Percentiles rank a stretch among this genome's conserved stretches.
These are phyloP conservation scores for Triglochin maritima DNA, from an alignment of 106 monocot species.

Conservation along the genomic window DNA sequence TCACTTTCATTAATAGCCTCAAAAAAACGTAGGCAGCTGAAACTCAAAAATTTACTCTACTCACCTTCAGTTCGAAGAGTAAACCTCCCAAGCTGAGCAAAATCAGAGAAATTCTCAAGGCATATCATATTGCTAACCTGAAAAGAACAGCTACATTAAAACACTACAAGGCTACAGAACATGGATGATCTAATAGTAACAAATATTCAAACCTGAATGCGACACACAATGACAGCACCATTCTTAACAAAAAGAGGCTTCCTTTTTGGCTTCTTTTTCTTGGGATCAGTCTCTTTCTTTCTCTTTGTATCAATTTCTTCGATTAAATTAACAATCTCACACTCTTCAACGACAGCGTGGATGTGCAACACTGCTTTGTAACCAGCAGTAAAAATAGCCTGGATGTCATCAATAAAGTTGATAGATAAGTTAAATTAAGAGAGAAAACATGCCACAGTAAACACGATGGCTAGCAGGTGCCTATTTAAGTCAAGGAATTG, in stretches of 20 bases:
- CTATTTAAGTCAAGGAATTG: neutral
- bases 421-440: no score
- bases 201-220: slow-evolving; percentile 46
- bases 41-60: neutral
- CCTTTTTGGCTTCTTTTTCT: slow-evolving; percentile 75
- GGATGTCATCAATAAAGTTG: slow-evolving; percentile 2
- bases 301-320: slow-evolving; percentile 86
- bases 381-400: slow-evolving; percentile 98
- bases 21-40: neutral
- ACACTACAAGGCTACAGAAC: no score
- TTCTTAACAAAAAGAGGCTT: slow-evolving; percentile 95
- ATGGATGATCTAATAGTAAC: no score
- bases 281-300: slow-evolving; percentile 72
- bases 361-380: slow-evolving; percentile 93
- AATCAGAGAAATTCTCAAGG: slow-evolving; percentile 69
- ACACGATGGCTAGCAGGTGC: no score
- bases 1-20: neutral
- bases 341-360: slow-evolving; percentile 88
- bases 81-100: slow-evolving; percentile 89
- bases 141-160: neutral
- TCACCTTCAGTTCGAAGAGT: slow-evolving; percentile 95
- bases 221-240: slow-evolving; percentile 83
- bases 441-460: no score
- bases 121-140: slow-evolving; percentile 89
- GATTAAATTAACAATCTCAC: slow-evolving; percentile 86